Evolutionary conservation across 2,329 filamentous ascomycete genomes (phyloP).

Genomic region (Penicillium sp.): DNA sequence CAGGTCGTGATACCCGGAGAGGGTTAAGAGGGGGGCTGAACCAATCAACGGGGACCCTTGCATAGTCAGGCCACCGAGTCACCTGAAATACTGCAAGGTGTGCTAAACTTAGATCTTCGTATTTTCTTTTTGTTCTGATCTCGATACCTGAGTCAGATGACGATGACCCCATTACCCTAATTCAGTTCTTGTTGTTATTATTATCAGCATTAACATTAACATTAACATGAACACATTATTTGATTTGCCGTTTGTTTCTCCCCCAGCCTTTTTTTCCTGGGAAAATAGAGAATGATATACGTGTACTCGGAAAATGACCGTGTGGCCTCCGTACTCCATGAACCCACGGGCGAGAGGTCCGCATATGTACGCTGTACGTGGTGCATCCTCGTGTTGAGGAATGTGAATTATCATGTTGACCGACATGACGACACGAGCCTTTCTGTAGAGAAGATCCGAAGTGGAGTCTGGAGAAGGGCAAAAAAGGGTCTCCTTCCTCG

Average conservation of each 20-base stretch:
- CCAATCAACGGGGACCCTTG: slow-evolving; percentile 26
- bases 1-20: slow-evolving; percentile 5
- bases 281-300: too few relatives aligned
- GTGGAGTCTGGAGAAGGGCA: slow-evolving; percentile 10
- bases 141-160: slow-evolving; percentile 3
- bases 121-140: background rate
- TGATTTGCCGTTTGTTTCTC: too few relatives aligned
- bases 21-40: background rate
- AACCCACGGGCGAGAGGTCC: background rate
- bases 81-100: slow-evolving; percentile 26
- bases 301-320: too few relatives aligned
- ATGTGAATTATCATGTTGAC: slow-evolving; percentile 5
- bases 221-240: too few relatives aligned
- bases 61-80: slow-evolving; percentile 27
- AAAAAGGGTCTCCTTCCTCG: slow-evolving; percentile 2
- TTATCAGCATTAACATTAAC: too few relatives aligned
- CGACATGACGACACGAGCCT: slow-evolving; percentile 11
- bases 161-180: background rate
- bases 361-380: background rate
- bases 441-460: slow-evolving; percentile 5
- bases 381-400: slow-evolving; percentile 9
- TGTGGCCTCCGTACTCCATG: background rate
- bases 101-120: slow-evolving; percentile 25
- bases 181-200: background rate
- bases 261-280: too few relatives aligned